Base-by-base conservation (phyloP, 176 grass and related monocot species). In the Phoenix roebelenii region DNA sequence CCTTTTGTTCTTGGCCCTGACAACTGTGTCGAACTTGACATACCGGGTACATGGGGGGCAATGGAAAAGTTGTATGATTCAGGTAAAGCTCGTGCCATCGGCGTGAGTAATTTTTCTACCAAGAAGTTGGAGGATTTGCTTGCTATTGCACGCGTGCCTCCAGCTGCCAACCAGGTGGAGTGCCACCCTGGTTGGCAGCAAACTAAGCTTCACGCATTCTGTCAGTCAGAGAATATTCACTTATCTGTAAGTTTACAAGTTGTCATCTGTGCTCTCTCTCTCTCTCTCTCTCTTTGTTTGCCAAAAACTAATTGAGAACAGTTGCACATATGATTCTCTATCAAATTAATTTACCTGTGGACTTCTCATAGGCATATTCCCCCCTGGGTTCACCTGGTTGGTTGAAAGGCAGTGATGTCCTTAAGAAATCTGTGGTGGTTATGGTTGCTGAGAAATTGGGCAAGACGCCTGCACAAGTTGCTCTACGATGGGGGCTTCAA, bases 11-110 rank as follows among this genome's bases (percentile, higher is more conserved):
- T 70, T 51, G 78, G 24, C 24, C 24, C 20, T 20, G 20, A 86
- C 19, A 86, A 87, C 74, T 82, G 74, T 39, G 30, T 87, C 25
- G 30, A 55, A 18, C 61, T 55, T 10, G 84, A 87, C 22, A 78
- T 87, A 26, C 74, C 74, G 18, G 71, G 50, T 23, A 87, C 84
- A 4, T 87, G 74, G 84, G 49, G 35, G 16, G 84, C 65, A 14
- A 75, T 87, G 74, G 84, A 87, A 57, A 70, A 72, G 35, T 52
- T 82, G 14, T 87, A 82, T 4, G 70, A 78, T 75, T 82, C 84
- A 23, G 74, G 70, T 25, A 67, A 67, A 67, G 52, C 65, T 55
- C 65, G 65, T 39, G 65, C 65, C 28, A 67, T 67, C 5, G 65
- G 65, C 1, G 52, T 67, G 51, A 67, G 65, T 18, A 67, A 67